These are phyloP conservation scores for Letharia columbiana DNA, from an alignment of 495 filamentous ascomycete genomes.

Conservation along the genomic window DNA sequence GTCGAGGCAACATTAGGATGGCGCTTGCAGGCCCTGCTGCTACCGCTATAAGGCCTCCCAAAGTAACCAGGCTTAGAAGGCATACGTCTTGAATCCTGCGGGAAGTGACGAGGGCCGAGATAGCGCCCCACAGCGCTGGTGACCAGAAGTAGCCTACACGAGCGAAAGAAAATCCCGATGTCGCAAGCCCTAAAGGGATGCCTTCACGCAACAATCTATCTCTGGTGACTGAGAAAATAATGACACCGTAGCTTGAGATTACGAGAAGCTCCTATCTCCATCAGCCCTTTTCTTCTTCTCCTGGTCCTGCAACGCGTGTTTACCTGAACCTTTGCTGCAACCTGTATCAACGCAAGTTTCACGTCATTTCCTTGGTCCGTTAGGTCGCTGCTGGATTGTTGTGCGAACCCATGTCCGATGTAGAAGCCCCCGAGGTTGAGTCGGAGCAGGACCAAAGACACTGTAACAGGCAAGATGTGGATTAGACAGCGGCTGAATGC, in stretches of 20 bases:
- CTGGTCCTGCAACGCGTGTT: neutral
- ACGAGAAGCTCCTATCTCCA: slow-evolving; percentile 15
- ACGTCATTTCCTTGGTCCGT: slow-evolving; percentile 7
- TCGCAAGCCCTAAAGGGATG: slow-evolving; percentile 14
- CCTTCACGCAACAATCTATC: slow-evolving; percentile 2
- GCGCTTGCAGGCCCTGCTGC: slow-evolving; percentile 19
- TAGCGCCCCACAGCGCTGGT: slow-evolving; percentile 9
- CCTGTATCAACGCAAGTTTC: slow-evolving; percentile 17
- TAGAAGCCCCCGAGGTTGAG: slow-evolving; percentile 14
- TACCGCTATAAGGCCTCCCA: slow-evolving; percentile 8
- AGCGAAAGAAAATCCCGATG: slow-evolving; percentile 15
- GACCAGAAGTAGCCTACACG: slow-evolving; percentile 17
- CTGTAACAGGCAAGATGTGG: slow-evolving; percentile 14
- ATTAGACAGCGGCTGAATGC: slow-evolving; percentile 1
- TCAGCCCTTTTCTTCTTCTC: neutral
- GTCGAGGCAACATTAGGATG: slow-evolving; percentile 19
- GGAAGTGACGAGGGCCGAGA: neutral
- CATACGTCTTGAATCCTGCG: neutral
- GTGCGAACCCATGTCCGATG: slow-evolving; percentile 1
- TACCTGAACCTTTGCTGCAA: slow-evolving; percentile 18
- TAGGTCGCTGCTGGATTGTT: neutral
- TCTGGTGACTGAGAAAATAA: slow-evolving; percentile 2
- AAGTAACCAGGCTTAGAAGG: neutral
- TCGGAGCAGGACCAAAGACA: slow-evolving; percentile 5
- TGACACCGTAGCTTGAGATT: slow-evolving; percentile 3